Conservation (phyloP, 345 rosid species). For the Anacardium occidentale region DNA sequence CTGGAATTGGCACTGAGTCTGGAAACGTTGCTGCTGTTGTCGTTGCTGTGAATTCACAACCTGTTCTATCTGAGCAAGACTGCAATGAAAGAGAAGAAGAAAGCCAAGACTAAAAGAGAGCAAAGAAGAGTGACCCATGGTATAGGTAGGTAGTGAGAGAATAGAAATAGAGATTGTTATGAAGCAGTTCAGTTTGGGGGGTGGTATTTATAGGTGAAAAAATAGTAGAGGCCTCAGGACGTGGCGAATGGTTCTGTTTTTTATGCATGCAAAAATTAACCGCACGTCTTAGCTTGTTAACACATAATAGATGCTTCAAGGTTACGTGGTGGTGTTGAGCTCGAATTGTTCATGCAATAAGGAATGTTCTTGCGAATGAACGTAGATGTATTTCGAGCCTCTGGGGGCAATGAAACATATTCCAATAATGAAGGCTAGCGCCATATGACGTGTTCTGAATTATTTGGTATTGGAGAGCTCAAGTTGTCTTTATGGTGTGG, state of each 20-base stretch:
- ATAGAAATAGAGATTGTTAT: not conserved
- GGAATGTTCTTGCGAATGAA: not conserved
- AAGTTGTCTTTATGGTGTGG: too few relatives aligned
- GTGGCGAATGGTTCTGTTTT: slow-evolving; percentile 1
- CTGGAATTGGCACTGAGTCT: slow-evolving; percentile 31
- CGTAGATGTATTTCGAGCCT: not conserved
- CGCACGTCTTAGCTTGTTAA: not conserved
- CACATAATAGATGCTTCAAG: not conserved
- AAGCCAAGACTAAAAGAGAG: too few relatives aligned
- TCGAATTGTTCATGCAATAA: not conserved
- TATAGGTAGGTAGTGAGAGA: not conserved
- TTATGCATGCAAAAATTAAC: slow-evolving; percentile 7
- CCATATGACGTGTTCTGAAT: too few relatives aligned
- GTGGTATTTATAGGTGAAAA: slow-evolving; percentile 9
- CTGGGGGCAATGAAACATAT: too few relatives aligned
- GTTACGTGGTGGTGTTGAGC: not conserved
- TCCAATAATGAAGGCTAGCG: too few relatives aligned
- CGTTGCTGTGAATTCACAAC: too few relatives aligned
- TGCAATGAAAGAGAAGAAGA: too few relatives aligned
- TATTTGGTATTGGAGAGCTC: too few relatives aligned
- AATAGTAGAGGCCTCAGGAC: not conserved
- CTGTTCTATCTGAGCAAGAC: too few relatives aligned
- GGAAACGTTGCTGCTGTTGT: slow-evolving; percentile 22
- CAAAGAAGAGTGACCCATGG: not conserved
- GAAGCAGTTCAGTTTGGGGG: not conserved